Conservation (phyloP, 306 rosid species). For the Vicia faba region DNA sequence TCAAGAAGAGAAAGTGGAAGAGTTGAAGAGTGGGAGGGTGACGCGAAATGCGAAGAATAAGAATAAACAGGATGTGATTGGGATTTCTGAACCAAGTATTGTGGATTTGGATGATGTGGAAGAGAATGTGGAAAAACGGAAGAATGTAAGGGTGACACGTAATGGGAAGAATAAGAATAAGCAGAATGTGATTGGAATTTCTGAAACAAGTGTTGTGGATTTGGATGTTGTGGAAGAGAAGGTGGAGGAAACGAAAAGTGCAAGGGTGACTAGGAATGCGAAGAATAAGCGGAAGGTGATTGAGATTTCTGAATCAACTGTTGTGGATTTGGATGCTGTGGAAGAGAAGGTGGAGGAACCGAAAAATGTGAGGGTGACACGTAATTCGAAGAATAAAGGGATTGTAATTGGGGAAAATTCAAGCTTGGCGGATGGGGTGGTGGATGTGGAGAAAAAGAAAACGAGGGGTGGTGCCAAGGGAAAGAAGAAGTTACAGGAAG, state of each 20-base stretch:
- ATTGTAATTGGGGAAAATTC: conserved; percentile 31
- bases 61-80: not conserved
- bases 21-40: not conserved
- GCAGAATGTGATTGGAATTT: not conserved
- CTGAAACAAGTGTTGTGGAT: not conserved
- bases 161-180: conserved; percentile 11
- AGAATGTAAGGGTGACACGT: not conserved
- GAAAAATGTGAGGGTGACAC: not conserved
- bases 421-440: conserved; percentile 31
- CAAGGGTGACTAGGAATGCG: conserved; percentile 8
- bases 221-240: not conserved
- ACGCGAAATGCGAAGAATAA: conserved; percentile 13
- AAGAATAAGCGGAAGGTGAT: not conserved
- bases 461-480: conserved; percentile 37
- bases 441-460: conserved; percentile 44
- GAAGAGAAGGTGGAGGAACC: conserved; percentile 19
- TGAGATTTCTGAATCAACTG: not conserved
- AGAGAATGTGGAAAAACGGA: conserved; percentile 20
- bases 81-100: not conserved
- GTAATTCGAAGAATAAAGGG: conserved; percentile 1
- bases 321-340: not conserved
- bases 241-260: conserved; percentile 16
- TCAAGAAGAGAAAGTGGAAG: not conserved
- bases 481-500: conserved; percentile 25
- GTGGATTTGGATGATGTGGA: not conserved